A percentile compares a stretch with the other conserved stretches of the same genome.
Evolutionary conservation across 1,139 yeast genomes (phyloP).

Genomic region (Pichia sp.): DNA sequence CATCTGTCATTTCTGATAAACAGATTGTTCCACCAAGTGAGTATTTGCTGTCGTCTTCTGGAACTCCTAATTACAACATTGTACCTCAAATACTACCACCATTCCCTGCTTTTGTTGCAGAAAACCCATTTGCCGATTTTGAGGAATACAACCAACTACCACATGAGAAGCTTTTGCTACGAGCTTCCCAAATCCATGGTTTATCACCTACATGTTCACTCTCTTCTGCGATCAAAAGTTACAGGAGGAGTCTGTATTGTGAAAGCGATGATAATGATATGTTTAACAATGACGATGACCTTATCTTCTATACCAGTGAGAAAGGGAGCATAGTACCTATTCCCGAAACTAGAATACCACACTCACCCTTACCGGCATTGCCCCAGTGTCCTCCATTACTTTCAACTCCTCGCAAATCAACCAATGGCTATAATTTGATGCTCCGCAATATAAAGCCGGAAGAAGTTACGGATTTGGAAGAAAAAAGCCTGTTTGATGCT

Average conservation of each 20-base stretch:
- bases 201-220: constrained; percentile 4
- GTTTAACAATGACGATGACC: not conserved
- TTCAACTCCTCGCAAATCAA: not conserved
- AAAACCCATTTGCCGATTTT: constrained; percentile 3
- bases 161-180: constrained; percentile 5
- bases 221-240: not conserved
- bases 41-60: constrained; percentile 8
- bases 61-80: constrained; percentile 10
- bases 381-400: not conserved
- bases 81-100: not conserved
- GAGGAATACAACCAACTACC: not conserved
- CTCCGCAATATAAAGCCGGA: not conserved
- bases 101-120: constrained; percentile 1
- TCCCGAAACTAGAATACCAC: not conserved
- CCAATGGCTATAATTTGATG: not conserved
- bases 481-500: constrained; percentile 17
- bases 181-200: constrained; percentile 6
- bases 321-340: not conserved
- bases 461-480: constrained; percentile 10
- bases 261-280: not conserved
- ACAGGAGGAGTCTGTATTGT: not conserved
- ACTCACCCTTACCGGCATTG: constrained; percentile 4
- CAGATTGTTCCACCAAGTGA: constrained; percentile 2
- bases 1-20: constrained; percentile 8
- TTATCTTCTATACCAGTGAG: not conserved